Percentiles rank a stretch among this genome's conserved stretches.
Evolutionary conservation across 306 rosid genomes (phyloP).

Genomic region (Astragalus membranaceus): DNA sequence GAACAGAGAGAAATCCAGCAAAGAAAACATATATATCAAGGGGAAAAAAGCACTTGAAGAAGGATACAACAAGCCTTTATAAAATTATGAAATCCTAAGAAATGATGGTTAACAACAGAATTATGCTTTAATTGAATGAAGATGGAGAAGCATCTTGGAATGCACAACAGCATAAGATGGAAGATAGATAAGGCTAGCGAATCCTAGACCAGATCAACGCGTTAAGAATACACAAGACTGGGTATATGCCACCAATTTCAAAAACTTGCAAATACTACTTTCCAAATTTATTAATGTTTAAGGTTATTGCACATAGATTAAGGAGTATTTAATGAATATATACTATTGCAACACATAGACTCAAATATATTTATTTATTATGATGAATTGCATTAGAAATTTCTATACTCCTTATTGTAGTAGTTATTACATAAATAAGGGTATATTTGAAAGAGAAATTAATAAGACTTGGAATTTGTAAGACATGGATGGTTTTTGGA

Average conservation of each 20-base stretch:
- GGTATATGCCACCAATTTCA: background rate
- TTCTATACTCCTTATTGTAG: no score
- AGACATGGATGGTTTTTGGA: no score
- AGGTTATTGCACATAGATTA: no score
- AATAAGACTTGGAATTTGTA: no score
- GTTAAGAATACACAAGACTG: background rate
- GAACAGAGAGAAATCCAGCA: background rate
- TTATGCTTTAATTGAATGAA: background rate
- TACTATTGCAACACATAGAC: no score
- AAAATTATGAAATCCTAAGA: background rate
- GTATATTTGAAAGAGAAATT: no score
- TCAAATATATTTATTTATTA: no score
- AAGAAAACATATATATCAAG: background rate
- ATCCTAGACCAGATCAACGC: background rate
- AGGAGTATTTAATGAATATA: no score
- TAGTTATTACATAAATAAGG: no score
- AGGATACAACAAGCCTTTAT: background rate
- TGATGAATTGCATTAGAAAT: no score
- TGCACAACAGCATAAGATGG: background rate
- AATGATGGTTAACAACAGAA: background rate
- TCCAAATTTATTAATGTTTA: no score
- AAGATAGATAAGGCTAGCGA: background rate
- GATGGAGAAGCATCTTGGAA: background rate
- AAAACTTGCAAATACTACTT: background rate
- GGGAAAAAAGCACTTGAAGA: background rate